Conservation (phyloP, 768 basidiomycete species). For the Chiua virens region DNA sequence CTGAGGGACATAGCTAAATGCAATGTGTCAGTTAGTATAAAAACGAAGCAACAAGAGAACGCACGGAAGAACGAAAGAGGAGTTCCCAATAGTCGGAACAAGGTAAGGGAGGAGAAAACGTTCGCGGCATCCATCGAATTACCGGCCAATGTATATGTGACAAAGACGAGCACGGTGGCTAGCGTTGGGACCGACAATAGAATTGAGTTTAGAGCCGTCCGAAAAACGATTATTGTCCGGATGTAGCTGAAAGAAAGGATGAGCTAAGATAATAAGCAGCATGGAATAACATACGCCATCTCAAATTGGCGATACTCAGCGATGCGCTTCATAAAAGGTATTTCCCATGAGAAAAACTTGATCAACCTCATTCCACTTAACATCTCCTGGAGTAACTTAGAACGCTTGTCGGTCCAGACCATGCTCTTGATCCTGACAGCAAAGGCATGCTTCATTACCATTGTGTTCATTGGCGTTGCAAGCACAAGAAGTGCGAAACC, state of each 20-base stretch:
- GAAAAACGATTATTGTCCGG: constrained; percentile 63
- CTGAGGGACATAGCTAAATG: constrained; percentile 63
- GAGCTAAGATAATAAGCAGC: constrained; percentile 1
- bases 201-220: constrained; percentile 66
- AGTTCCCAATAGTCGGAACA: constrained; percentile 83
- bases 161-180: constrained; percentile 74
- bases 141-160: constrained; percentile 74
- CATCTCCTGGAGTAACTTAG: constrained; percentile 87
- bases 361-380: constrained; percentile 88
- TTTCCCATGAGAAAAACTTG: constrained; percentile 91
- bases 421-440: constrained; percentile 69
- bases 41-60: constrained; percentile 10
- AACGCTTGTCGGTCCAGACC: constrained; percentile 88
- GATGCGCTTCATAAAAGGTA: constrained; percentile 75
- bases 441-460: constrained; percentile 65
- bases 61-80: constrained; percentile 73
- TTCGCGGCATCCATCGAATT: constrained; percentile 67
- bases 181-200: constrained; percentile 72
- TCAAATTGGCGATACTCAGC: constrained; percentile 69
- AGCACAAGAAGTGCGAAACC: constrained; percentile 66
- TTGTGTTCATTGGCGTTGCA: constrained; percentile 69
- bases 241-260: constrained; percentile 46
- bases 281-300: constrained; percentile 46
- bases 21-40: constrained; percentile 2
- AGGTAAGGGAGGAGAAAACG: constrained; percentile 81